A percentile compares a stretch with the other conserved stretches of the same genome.
These are phyloP conservation scores for Phytophthora ramorum DNA, from an alignment of 352 stramenopile species.

Conservation along the genomic window DNA sequence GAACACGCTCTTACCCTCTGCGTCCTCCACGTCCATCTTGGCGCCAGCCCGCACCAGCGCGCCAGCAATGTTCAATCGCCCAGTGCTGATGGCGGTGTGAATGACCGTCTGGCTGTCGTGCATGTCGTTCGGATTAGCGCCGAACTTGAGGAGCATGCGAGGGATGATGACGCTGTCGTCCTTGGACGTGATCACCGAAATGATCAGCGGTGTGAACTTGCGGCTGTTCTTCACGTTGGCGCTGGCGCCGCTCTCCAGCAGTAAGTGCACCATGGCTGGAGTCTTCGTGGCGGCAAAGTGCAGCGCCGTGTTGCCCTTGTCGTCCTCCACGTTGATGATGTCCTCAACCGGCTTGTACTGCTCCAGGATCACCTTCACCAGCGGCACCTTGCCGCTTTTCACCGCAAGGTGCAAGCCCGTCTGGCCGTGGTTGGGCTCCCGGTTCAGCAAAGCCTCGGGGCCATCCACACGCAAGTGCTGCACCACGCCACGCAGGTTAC, in stretches of 20 bases:
- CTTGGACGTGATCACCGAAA: slow-evolving; percentile 87
- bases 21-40: slow-evolving; percentile 90
- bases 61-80: slow-evolving; percentile 76
- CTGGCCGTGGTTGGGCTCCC: slow-evolving; percentile 87
- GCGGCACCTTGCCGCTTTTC: slow-evolving; percentile 83
- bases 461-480: slow-evolving; percentile 81
- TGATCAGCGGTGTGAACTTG: slow-evolving; percentile 87
- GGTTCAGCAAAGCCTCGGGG: slow-evolving; percentile 65
- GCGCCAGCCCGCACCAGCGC: slow-evolving; percentile 82
- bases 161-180: slow-evolving; percentile 86
- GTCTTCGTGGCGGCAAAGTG: slow-evolving; percentile 90
- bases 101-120: slow-evolving; percentile 89
- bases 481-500: slow-evolving; percentile 79
- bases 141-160: slow-evolving; percentile 89
- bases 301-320: slow-evolving; percentile 89
- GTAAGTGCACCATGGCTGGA: slow-evolving; percentile 79
- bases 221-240: slow-evolving; percentile 90
- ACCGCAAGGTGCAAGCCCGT: slow-evolving; percentile 82
- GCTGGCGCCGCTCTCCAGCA: slow-evolving; percentile 79
- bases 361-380: slow-evolving; percentile 86
- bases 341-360: slow-evolving; percentile 83
- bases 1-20: slow-evolving; percentile 85
- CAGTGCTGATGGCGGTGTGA: slow-evolving; percentile 78
- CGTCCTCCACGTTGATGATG: slow-evolving; percentile 85
- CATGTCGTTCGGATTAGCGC: slow-evolving; percentile 90